Conservation (phyloP, 140 eudicot species). For the Bidens hawaiensis region DNA sequence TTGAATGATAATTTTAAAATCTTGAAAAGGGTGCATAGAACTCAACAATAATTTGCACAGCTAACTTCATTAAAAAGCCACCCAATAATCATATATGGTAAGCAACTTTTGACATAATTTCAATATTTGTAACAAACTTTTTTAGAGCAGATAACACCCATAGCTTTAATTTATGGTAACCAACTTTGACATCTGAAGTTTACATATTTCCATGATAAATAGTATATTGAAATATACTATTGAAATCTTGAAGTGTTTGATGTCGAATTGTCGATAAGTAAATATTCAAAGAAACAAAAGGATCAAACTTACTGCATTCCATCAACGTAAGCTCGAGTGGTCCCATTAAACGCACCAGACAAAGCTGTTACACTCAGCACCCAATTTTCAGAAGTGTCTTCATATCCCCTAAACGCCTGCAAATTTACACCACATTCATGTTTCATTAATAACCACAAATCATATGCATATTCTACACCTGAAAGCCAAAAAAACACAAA, state of each 20-base stretch:
- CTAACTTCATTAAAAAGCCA: neutral
- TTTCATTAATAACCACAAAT: neutral
- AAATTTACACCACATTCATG: conserved; percentile 7
- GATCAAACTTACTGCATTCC: conserved; percentile 88
- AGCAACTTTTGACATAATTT: too few species aligned
- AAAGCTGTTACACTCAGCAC: conserved; percentile 80
- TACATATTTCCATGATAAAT: neutral
- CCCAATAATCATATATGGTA: neutral
- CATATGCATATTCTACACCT: neutral
- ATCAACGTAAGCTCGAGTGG: conserved; percentile 84
- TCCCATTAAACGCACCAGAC: conserved; percentile 96
- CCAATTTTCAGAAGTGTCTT: conserved; percentile 79
- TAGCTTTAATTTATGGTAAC: neutral
- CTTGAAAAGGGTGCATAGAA: neutral
- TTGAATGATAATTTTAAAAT: neutral
- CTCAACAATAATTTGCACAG: neutral
- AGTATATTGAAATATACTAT: neutral
- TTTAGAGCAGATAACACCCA: neutral
- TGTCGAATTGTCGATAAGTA: neutral
- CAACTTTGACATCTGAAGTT: neutral
- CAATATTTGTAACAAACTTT: too few species aligned
- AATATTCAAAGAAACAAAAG: neutral
- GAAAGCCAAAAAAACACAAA: neutral
- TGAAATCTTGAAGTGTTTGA: neutral
- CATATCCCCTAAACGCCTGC: conserved; percentile 86